A percentile compares a stretch with the other conserved stretches of the same genome.
phyloP scores from a whole-genome alignment of 495 filamentous ascomycete species.

The Penicillium desertorum region DNA sequence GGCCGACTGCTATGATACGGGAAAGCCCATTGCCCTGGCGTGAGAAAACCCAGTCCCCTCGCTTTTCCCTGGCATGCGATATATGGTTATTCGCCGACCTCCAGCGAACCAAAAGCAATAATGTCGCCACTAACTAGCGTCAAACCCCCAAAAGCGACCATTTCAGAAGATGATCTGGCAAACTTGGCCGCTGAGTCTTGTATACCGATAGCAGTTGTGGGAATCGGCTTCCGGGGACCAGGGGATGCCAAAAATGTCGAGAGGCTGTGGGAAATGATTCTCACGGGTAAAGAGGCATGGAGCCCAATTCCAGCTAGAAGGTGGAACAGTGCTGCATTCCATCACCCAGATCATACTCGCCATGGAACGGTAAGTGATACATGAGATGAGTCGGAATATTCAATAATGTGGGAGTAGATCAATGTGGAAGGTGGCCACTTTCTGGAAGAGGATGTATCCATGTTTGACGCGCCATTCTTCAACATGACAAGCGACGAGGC shows the following conservation, averaged over 20 bases:
- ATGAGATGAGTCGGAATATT: neutral
- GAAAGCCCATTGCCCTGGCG: neutral
- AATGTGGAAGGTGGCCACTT: conserved; percentile 42
- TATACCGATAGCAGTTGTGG: conserved; percentile 61
- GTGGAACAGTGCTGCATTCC: conserved; percentile 55
- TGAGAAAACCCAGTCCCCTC: neutral
- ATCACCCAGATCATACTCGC: conserved; percentile 50
- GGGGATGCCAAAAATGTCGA: conserved; percentile 51
- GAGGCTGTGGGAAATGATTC: conserved; percentile 57
- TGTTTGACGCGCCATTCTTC: conserved; percentile 62
- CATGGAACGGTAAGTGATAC: conserved; percentile 24
- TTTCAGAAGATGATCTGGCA: conserved; percentile 9
- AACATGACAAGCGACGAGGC: conserved; percentile 56
- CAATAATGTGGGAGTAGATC: conserved; percentile 16
- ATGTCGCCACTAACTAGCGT: neutral
- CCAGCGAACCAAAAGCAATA: neutral
- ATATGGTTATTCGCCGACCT: neutral
- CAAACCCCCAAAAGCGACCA: no score
- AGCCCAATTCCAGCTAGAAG: conserved; percentile 47
- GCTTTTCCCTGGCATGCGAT: neutral
- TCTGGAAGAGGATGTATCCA: conserved; percentile 51
- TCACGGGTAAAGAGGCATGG: conserved; percentile 51
- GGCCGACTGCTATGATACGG: neutral
- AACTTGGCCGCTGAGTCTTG: conserved; percentile 15
- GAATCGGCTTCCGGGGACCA: conserved; percentile 60